These are phyloP conservation scores for Plasmodium fragile DNA, from an alignment of 169 alveolate species.

Conservation along the genomic window DNA sequence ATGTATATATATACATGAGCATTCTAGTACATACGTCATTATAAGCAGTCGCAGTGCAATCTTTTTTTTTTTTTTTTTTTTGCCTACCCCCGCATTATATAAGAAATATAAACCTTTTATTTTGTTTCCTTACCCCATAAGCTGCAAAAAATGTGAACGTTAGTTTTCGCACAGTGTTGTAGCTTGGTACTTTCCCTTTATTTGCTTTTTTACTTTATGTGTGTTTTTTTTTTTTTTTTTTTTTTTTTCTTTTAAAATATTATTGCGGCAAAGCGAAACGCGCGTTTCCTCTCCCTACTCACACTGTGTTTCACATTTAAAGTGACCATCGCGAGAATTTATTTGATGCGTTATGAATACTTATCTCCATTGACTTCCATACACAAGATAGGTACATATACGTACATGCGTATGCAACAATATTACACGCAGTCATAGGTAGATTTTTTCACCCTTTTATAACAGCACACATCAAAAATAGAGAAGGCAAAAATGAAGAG, in stretches of 20 bases:
- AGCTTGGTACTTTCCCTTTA: not conserved
- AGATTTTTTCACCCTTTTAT: not conserved
- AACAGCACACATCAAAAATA: not conserved
- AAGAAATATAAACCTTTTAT: not conserved
- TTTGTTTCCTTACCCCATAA: not conserved
- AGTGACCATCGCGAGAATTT: not conserved
- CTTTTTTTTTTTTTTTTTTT: not conserved
- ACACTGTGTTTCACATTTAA: not conserved
- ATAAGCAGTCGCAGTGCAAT: not conserved
- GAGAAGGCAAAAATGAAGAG: slow-evolving; percentile 57
- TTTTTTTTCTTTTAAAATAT: too few relatives aligned
- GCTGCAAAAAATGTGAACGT: not conserved
- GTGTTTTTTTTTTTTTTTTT: too few relatives aligned
- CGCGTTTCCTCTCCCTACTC: not conserved
- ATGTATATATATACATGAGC: not conserved
- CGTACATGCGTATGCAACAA: not conserved
- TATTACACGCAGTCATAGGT: not conserved
- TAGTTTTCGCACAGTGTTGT: not conserved
- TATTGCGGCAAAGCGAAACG: not conserved
- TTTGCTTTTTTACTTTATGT: not conserved
- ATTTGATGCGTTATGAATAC: not conserved
- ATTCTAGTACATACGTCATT: not conserved
- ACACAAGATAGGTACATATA: not conserved
- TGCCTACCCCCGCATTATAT: not conserved
- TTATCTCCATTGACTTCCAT: not conserved